Percentiles rank a stretch among this genome's conserved stretches.
Evolutionary conservation across 1,284 basidiomycete genomes (phyloP).

Genomic region (Boletus semigastroideus): DNA sequence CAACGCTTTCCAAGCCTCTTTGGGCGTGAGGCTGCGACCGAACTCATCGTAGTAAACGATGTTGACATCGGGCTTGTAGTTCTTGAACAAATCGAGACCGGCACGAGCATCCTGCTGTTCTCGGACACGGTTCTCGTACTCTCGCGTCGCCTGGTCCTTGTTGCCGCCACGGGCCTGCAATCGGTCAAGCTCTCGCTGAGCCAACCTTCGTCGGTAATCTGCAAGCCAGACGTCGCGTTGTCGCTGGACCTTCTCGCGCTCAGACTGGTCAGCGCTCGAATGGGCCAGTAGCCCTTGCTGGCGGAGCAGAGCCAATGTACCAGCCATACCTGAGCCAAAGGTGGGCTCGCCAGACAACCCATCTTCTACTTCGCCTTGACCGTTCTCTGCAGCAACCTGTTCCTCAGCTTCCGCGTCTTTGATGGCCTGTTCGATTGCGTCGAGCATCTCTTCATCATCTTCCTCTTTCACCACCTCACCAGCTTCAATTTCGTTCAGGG

Average conservation of each 20-base stretch:
- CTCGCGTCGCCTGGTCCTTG: slow-evolving; percentile 92
- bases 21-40: slow-evolving; percentile 85
- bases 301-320: slow-evolving; percentile 84
- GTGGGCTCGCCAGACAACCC: slow-evolving; percentile 74
- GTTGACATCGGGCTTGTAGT: slow-evolving; percentile 96
- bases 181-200: slow-evolving; percentile 79
- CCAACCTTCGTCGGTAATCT: slow-evolving; percentile 73
- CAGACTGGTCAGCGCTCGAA: slow-evolving; percentile 62
- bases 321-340: slow-evolving; percentile 81
- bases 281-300: slow-evolving; percentile 87
- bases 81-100: slow-evolving; percentile 81
- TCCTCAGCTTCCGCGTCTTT: slow-evolving; percentile 60
- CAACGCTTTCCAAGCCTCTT: slow-evolving; percentile 96
- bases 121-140: slow-evolving; percentile 90
- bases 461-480: slow-evolving; percentile 82
- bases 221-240: slow-evolving; percentile 92
- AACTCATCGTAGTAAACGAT: slow-evolving; percentile 97
- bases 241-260: slow-evolving; percentile 81
- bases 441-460: slow-evolving; percentile 70
- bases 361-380: slow-evolving; percentile 36
- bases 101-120: slow-evolving; percentile 91
- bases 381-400: slow-evolving; percentile 36
- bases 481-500: slow-evolving; percentile 74
- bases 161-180: slow-evolving; percentile 74
- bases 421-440: slow-evolving; percentile 69